phyloP scores from a whole-genome alignment of 495 filamentous ascomycete genomes.

The Recurvomyces mirabilis region DNA sequence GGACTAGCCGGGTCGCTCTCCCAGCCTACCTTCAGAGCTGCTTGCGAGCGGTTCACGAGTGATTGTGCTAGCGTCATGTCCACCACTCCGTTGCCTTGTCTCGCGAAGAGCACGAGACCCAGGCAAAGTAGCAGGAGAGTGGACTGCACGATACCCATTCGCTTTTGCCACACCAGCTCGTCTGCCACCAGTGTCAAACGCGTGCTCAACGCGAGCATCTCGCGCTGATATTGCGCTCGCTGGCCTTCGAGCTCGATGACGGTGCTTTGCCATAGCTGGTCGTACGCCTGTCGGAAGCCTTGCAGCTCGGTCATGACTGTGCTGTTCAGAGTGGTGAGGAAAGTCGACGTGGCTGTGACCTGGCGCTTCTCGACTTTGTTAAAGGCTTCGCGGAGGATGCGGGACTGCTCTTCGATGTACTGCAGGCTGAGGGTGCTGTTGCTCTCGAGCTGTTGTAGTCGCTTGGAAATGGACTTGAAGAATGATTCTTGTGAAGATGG shows the following conservation, averaged over 20 bases:
- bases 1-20: slow-evolving; percentile 20
- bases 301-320: slow-evolving; percentile 80
- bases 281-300: slow-evolving; percentile 73
- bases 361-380: slow-evolving; percentile 83
- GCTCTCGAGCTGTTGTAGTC: slow-evolving; percentile 77
- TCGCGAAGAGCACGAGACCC: slow-evolving; percentile 70
- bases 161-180: slow-evolving; percentile 90
- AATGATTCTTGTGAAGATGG: slow-evolving; percentile 72
- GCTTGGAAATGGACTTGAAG: slow-evolving; percentile 92
- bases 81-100: slow-evolving; percentile 39
- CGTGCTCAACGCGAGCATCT: slow-evolving; percentile 69
- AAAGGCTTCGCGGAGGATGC: slow-evolving; percentile 82
- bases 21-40: slow-evolving; percentile 23
- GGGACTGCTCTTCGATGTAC: slow-evolving; percentile 94
- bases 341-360: slow-evolving; percentile 65
- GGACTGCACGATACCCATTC: slow-evolving; percentile 81
- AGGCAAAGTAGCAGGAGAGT: slow-evolving; percentile 80
- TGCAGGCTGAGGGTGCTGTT: slow-evolving; percentile 88
- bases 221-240: slow-evolving; percentile 64
- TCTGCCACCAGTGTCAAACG: slow-evolving; percentile 80
- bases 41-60: slow-evolving; percentile 33
- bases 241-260: slow-evolving; percentile 84
- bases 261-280: slow-evolving; percentile 91
- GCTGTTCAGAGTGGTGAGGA: slow-evolving; percentile 71
- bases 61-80: slow-evolving; percentile 48